These are phyloP conservation scores for Nitzschia sp. DNA, from an alignment of 108 stramenopile genomes.

Conservation along the genomic window DNA sequence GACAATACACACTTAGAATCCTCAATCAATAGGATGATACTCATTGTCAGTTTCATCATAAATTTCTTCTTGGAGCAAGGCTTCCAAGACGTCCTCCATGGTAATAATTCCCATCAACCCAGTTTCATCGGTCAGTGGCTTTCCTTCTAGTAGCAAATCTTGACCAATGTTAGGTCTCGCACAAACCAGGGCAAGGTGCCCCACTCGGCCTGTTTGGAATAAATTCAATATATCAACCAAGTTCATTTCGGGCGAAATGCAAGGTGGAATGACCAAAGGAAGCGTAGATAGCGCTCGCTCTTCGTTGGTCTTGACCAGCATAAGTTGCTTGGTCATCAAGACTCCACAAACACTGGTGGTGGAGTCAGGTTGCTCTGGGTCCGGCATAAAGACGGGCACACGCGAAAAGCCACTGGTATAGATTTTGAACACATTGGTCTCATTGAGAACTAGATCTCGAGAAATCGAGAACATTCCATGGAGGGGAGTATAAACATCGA, in stretches of 20 bases:
- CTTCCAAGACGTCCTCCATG: constrained; percentile 77
- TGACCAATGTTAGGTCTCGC: constrained; percentile 50
- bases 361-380: constrained; percentile 30
- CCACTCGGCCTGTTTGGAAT: constrained; percentile 67
- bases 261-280: constrained; percentile 57
- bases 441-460: constrained; percentile 52
- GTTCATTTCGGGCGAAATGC: constrained; percentile 62
- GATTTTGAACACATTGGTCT: constrained; percentile 55
- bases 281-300: constrained; percentile 54
- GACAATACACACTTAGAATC: too few species aligned
- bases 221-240: constrained; percentile 72
- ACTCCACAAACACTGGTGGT: constrained; percentile 49
- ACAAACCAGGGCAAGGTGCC: constrained; percentile 81
- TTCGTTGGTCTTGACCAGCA: constrained; percentile 62
- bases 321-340: constrained; percentile 59
- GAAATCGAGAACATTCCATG: constrained; percentile 58
- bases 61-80: constrained; percentile 78
- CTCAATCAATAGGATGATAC: constrained; percentile 7
- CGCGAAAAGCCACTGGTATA: constrained; percentile 67
- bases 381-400: constrained; percentile 56
- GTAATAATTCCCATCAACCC: constrained; percentile 79
- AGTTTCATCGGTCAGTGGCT: constrained; percentile 52
- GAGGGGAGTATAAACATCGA: constrained; percentile 63
- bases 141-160: constrained; percentile 44
- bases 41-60: constrained; percentile 67